phyloP scores from a whole-genome alignment of 176 grass and related monocot genomes.

The Oryza glaberrima region DNA sequence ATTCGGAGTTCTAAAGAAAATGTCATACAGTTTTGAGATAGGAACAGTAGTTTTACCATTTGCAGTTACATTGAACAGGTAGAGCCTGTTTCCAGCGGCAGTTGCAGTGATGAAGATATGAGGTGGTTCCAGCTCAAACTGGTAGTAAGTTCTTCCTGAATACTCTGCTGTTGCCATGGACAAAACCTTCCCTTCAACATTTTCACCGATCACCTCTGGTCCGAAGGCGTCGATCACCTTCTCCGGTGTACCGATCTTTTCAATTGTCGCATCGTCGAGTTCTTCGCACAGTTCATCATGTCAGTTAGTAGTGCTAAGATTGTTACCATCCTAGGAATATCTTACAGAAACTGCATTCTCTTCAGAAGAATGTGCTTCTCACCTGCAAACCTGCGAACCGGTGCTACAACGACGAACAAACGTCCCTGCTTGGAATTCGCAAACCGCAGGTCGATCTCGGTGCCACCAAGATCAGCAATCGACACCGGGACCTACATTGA shows the following conservation, averaged over 20 bases:
- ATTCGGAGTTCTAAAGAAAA: background rate
- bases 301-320: background rate
- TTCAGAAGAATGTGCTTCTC: background rate
- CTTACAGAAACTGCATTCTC: background rate
- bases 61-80: conserved; percentile 90
- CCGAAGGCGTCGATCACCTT: conserved; percentile 87
- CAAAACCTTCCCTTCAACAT: conserved; percentile 89
- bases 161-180: conserved; percentile 59
- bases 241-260: conserved; percentile 70
- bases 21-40: background rate
- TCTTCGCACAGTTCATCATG: conserved; percentile 1
- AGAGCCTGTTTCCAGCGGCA: conserved; percentile 90
- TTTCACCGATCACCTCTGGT: conserved; percentile 89
- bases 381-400: conserved; percentile 89
- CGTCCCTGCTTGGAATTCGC: conserved; percentile 76
- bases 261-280: conserved; percentile 64
- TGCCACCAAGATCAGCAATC: conserved; percentile 97
- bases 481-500: conserved; percentile 77
- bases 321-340: conserved; percentile 9
- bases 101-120: conserved; percentile 93
- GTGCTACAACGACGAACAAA: conserved; percentile 78
- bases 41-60: conserved; percentile 53
- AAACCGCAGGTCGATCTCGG: conserved; percentile 93
- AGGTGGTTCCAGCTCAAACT: conserved; percentile 85
- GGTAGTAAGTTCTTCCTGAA: conserved; percentile 86